Base-by-base conservation (phyloP, 805 yeast species). In the Saturnispora quitensis region DNA sequence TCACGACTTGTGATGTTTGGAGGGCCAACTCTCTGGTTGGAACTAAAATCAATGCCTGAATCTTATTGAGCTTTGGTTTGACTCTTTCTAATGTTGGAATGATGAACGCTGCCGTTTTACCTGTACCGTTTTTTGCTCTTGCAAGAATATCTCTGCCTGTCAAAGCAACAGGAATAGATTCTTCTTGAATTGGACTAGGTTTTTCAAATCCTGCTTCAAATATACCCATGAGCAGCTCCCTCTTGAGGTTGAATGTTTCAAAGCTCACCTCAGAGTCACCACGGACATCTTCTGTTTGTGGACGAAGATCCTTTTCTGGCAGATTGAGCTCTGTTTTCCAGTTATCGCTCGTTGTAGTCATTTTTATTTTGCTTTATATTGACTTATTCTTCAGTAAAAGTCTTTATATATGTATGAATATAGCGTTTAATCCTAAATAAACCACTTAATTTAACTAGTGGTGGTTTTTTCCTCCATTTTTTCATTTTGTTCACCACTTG, bases 151-250 rank as follows among this genome's bases (percentile, higher is more conserved):
- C 99, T 71, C 96, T 82, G 49, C 98, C 98, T 51, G 93, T 84
- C 44, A 93, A 76, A 0, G 97, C 97, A 63, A 89, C 88, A 2
- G 99, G 99, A 53, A 93, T 93, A 7, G 96, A 81, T 68, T 90
- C 98, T 70, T 91, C 97, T 70, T 93, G 99, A 65, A 93, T 89
- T 18, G 99, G 99, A 31, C 96, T 87, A 5, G 99, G 99, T 64
- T 86, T 89, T 68, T 93, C 99, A 65, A 93, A 93, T 47, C 99
- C 99, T 1, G 98, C 98, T 70, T 93, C 99, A 68, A 90, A 93
- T 58, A 93, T 91, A 35, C 99, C 99, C 99, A 93, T 93, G 65
- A 93, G 73, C 54, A 93, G 76, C 65, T 93, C 96, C 70, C 99
- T 82, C 68, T 89, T 89, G 61, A 93, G 78, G 63, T 82, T 83